Conservation (phyloP, 495 filamentous ascomycete genomes). For the Alectoria sarmentosa region DNA sequence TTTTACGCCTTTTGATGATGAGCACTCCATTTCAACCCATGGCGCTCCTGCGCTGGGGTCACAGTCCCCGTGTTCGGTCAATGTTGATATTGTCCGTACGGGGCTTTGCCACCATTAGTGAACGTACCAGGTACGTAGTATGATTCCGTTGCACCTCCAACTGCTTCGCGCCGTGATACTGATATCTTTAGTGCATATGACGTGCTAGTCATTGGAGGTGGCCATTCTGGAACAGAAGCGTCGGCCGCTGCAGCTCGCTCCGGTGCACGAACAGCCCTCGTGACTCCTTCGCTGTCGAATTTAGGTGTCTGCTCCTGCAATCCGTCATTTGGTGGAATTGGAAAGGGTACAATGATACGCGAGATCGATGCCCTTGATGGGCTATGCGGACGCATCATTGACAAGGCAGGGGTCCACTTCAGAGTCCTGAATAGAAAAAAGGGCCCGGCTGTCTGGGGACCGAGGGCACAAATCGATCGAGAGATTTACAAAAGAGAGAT, state of each 20-base stretch:
- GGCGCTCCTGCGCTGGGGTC: constrained; percentile 32
- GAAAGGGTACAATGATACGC: constrained; percentile 94
- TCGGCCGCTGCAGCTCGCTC: constrained; percentile 87
- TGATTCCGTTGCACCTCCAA: background rate
- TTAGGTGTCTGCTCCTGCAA: constrained; percentile 97
- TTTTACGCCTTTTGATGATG: constrained; percentile 31
- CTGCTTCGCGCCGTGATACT: constrained; percentile 11
- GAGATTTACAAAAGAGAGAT: constrained; percentile 85
- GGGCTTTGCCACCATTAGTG: constrained; percentile 41
- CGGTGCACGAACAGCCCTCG: constrained; percentile 80
- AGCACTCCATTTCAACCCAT: constrained; percentile 33
- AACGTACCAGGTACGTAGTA: constrained; percentile 32
- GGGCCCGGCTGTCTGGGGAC: constrained; percentile 94
- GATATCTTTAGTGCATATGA: constrained; percentile 60
- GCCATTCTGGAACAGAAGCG: constrained; percentile 92
- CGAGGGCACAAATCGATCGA: constrained; percentile 92
- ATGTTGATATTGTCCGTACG: constrained; percentile 15
- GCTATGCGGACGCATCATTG: constrained; percentile 78
- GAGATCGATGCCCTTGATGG: constrained; percentile 96
- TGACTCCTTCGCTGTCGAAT: constrained; percentile 80
- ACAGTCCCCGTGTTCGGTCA: constrained; percentile 27
- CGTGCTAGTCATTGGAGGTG: constrained; percentile 92
- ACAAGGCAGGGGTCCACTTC: constrained; percentile 92
- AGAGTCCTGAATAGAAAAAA: constrained; percentile 80
- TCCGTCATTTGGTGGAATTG: constrained; percentile 94